phyloP scores from a whole-genome alignment of 2,329 filamentous ascomycete genomes.

The Fusarium nisikadoi region DNA sequence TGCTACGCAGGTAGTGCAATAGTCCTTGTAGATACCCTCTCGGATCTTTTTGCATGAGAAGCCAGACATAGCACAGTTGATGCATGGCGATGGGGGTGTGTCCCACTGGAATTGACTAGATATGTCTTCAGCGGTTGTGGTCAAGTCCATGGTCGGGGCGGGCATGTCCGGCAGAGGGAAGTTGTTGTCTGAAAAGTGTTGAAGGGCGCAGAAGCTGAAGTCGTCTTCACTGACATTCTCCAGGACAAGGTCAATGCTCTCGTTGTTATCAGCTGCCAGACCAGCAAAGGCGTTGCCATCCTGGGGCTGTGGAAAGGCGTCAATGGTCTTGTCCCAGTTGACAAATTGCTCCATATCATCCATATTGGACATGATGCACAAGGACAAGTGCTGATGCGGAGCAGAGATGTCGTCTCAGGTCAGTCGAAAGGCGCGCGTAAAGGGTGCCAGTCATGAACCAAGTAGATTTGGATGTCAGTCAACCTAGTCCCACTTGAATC shows the following conservation, averaged over 20 bases:
- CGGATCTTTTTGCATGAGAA: slow-evolving; percentile 70
- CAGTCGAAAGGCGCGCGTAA: slow-evolving; percentile 39
- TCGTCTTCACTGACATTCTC: slow-evolving; percentile 68
- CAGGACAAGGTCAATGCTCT: slow-evolving; percentile 64
- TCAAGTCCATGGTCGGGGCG: slow-evolving; percentile 46
- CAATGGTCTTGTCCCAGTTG: slow-evolving; percentile 66
- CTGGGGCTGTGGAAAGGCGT: slow-evolving; percentile 49
- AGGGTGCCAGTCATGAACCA: slow-evolving; percentile 28
- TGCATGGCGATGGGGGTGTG: slow-evolving; percentile 60
- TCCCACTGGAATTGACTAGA: slow-evolving; percentile 50
- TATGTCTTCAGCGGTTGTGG: slow-evolving; percentile 27
- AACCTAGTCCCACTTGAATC: slow-evolving; percentile 25
- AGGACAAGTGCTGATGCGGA: slow-evolving; percentile 22
- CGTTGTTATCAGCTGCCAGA: slow-evolving; percentile 46
- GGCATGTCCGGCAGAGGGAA: slow-evolving; percentile 46
- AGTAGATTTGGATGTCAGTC: slow-evolving; percentile 8
- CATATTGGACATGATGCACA: slow-evolving; percentile 50
- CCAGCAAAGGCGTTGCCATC: slow-evolving; percentile 50
- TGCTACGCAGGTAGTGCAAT: slow-evolving; percentile 71
- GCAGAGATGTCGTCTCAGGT: slow-evolving; percentile 29
- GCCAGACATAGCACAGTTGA: slow-evolving; percentile 61
- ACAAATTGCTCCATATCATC: slow-evolving; percentile 72
- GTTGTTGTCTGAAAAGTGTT: slow-evolving; percentile 63
- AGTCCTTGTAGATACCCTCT: slow-evolving; percentile 69
- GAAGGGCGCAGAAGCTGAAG: slow-evolving; percentile 67